Evolutionary conservation across 305 asterid species (phyloP).

Genomic region (Striga hermonthica): DNA sequence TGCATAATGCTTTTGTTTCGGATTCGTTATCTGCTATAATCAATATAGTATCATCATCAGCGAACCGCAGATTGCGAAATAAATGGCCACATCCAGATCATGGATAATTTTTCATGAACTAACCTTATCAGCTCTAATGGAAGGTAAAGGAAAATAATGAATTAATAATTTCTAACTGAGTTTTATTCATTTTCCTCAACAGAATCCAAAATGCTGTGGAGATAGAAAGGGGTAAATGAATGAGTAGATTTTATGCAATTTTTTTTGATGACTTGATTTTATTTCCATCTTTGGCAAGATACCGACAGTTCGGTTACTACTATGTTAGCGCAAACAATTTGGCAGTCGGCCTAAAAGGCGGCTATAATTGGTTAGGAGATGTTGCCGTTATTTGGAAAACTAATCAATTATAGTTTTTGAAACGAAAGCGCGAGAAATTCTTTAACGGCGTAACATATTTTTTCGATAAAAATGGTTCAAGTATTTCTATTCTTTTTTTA

Average conservation of each 20-base stretch:
- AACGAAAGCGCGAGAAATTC: too few relatives aligned
- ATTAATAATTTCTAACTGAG: constrained; percentile 25
- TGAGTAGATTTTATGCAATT: background rate
- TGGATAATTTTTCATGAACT: constrained; percentile 20
- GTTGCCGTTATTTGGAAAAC: too few relatives aligned
- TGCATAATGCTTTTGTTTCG: background rate
- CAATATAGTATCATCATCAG: constrained; percentile 31
- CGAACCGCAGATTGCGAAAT: constrained; percentile 31
- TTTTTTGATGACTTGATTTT: constrained; percentile 19
- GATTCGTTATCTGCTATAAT: constrained; percentile 2
- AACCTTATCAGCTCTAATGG: constrained; percentile 31
- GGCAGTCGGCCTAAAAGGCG: too few relatives aligned
- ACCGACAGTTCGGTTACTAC: too few relatives aligned
- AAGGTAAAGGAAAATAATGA: constrained; percentile 27
- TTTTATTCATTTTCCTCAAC: constrained; percentile 24
- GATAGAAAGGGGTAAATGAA: constrained; percentile 10
- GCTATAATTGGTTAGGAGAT: too few relatives aligned
- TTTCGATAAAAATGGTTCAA: too few relatives aligned
- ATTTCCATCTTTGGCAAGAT: constrained; percentile 21
- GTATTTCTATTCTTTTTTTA: too few relatives aligned
- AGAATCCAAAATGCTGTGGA: constrained; percentile 24
- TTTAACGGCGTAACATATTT: too few relatives aligned
- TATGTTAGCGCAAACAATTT: too few relatives aligned
- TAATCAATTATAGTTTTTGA: too few relatives aligned
- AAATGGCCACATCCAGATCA: constrained; percentile 25